Evolutionary conservation across 2,329 filamentous ascomycete genomes (phyloP).

Genomic region (Diaporthe ilicicola): DNA sequence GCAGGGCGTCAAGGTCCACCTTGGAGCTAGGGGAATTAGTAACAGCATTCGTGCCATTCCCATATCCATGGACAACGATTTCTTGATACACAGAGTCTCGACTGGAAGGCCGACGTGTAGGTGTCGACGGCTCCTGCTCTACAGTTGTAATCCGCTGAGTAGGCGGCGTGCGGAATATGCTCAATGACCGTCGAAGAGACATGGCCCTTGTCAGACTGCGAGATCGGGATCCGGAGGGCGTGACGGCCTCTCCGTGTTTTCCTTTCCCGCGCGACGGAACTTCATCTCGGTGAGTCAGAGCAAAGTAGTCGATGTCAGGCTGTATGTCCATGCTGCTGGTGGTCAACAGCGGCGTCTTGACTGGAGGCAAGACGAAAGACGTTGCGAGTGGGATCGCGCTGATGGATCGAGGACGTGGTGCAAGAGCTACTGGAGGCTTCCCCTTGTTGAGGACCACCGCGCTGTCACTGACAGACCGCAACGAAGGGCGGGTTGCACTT

Average conservation of each 20-base stretch:
- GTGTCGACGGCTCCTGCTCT: background rate
- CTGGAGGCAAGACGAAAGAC: background rate
- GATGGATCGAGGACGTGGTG: slow-evolving; percentile 33
- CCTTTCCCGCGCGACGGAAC: background rate
- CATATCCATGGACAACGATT: slow-evolving; percentile 62
- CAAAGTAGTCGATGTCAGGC: slow-evolving; percentile 65
- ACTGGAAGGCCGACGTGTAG: background rate
- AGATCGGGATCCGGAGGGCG: slow-evolving; percentile 3
- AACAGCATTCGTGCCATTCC: slow-evolving; percentile 58
- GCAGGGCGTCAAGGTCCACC: background rate
- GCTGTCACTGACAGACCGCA: background rate
- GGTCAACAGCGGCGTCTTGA: background rate
- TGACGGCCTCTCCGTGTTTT: background rate
- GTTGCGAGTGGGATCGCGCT: slow-evolving; percentile 19
- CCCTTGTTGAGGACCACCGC: slow-evolving; percentile 15
- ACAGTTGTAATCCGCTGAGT: background rate
- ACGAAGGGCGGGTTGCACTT: background rate
- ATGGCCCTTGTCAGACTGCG: slow-evolving; percentile 42
- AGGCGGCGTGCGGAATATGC: slow-evolving; percentile 39
- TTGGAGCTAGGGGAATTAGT: slow-evolving; percentile 28
- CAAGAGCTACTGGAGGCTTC: slow-evolving; percentile 42
- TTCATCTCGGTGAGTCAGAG: slow-evolving; percentile 48
- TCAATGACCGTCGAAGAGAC: slow-evolving; percentile 45
- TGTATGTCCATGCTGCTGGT: slow-evolving; percentile 47
- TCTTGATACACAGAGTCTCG: slow-evolving; percentile 52